These are phyloP conservation scores for Thielaviopsis punctulata DNA, from an alignment of 2,329 filamentous ascomycete genomes.

Conservation along the genomic window DNA sequence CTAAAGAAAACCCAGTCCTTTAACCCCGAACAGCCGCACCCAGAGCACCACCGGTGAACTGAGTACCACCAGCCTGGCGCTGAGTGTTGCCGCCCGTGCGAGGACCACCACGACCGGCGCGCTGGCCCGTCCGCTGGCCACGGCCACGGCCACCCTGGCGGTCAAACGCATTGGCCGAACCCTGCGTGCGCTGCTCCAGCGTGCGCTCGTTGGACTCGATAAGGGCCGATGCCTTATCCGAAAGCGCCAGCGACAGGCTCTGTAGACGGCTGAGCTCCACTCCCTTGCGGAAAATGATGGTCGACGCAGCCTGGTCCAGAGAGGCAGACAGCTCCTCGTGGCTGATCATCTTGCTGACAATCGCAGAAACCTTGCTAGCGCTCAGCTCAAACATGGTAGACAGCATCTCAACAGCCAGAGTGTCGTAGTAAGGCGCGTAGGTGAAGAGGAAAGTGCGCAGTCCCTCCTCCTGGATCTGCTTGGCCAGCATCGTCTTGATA, in stretches of 20 bases:
- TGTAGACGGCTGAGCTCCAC: constrained; percentile 94
- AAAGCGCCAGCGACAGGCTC: constrained; percentile 81
- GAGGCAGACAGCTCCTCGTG: constrained; percentile 95
- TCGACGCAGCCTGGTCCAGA: constrained; percentile 91
- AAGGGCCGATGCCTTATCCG: constrained; percentile 88
- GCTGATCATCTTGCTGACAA: constrained; percentile 98
- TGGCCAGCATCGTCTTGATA: constrained; percentile 93
- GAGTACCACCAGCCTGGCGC: constrained; percentile 54
- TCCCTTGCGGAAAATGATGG: constrained; percentile 98
- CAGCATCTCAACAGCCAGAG: constrained; percentile 69
- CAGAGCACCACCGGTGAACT: constrained; percentile 68
- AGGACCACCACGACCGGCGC: constrained; percentile 29
- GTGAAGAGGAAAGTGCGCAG: constrained; percentile 97
- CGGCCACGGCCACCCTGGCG: constrained; percentile 67
- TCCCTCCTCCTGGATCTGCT: constrained; percentile 97
- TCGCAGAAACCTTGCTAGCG: constrained; percentile 75
- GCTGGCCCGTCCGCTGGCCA: constrained; percentile 47
- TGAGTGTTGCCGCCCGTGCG: constrained; percentile 40
- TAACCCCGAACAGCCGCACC: constrained; percentile 49
- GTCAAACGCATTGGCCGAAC: constrained; percentile 89
- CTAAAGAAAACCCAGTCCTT: constrained; percentile 8
- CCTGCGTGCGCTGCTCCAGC: constrained; percentile 90
- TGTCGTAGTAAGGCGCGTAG: constrained; percentile 98
- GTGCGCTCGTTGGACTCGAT: constrained; percentile 97
- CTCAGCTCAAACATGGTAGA: constrained; percentile 91